These are phyloP conservation scores for Mycena filopes DNA, from an alignment of 768 basidiomycete species.

Conservation along the genomic window DNA sequence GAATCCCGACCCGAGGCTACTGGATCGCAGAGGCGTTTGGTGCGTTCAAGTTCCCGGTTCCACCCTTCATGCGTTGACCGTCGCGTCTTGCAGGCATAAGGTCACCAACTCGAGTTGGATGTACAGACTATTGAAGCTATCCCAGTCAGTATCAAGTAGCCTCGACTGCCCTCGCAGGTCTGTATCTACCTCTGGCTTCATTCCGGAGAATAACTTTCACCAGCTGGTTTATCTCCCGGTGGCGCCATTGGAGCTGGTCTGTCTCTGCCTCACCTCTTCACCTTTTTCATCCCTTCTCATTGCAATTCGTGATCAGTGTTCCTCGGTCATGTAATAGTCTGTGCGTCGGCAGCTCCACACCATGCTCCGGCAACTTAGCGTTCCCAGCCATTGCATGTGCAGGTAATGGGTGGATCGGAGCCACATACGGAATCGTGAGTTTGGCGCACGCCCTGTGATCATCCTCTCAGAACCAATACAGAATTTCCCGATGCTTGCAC, in stretches of 20 bases:
- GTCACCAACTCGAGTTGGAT: not conserved
- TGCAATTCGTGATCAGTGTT: constrained; percentile 15
- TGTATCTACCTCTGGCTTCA: constrained; percentile 30
- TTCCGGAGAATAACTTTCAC: too few species aligned
- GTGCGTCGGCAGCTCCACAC: constrained; percentile 3
- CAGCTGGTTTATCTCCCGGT: constrained; percentile 33
- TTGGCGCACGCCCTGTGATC: not conserved
- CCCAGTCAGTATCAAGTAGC: constrained; percentile 38
- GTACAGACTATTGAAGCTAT: not conserved
- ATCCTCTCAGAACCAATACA: not conserved
- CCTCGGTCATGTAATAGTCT: constrained; percentile 34
- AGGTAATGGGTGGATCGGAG: constrained; percentile 33
- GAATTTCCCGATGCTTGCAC: constrained; percentile 35
- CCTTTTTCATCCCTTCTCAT: not conserved
- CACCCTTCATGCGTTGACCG: not conserved
- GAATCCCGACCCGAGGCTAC: constrained; percentile 11
- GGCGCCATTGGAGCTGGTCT: constrained; percentile 32
- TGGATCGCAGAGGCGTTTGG: constrained; percentile 38
- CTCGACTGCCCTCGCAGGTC: constrained; percentile 28
- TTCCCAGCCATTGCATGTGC: constrained; percentile 32
- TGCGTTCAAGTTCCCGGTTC: not conserved
- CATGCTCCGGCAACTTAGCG: not conserved
- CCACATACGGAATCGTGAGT: constrained; percentile 33
- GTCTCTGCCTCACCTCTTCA: not conserved
- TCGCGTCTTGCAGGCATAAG: constrained; percentile 22